A percentile compares a stretch with the other conserved stretches of the same genome.
These are phyloP conservation scores for Auricularia heimuer DNA, from an alignment of 768 basidiomycete genomes.

Conservation along the genomic window DNA sequence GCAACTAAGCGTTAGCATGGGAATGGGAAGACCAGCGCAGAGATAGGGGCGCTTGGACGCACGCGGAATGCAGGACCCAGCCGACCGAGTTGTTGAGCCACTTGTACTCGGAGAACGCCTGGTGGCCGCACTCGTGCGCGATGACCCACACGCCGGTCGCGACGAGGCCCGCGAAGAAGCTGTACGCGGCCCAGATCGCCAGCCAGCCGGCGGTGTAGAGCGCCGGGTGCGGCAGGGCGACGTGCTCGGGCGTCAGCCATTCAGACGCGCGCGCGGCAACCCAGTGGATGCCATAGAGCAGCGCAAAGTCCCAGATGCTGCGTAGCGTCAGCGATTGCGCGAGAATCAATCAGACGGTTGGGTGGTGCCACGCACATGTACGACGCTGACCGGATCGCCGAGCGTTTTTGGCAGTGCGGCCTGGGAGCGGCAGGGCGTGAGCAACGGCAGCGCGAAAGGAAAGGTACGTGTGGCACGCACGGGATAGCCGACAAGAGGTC, in stretches of 20 bases:
- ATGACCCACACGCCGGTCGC: constrained; percentile 91
- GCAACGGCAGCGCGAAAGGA: constrained; percentile 1
- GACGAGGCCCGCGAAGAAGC: constrained; percentile 75
- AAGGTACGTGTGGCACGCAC: constrained; percentile 31
- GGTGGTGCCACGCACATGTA: constrained; percentile 54
- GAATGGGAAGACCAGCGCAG: no score
- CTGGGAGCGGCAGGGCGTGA: constrained; percentile 24
- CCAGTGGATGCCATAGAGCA: constrained; percentile 63
- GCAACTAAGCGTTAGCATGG: constrained; percentile 8
- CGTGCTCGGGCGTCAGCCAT: constrained; percentile 43
- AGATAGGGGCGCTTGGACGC: constrained; percentile 18
- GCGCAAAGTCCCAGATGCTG: constrained; percentile 65
- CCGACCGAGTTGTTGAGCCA: constrained; percentile 85
- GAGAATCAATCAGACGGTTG: constrained; percentile 2
- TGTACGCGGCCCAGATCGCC: constrained; percentile 70
- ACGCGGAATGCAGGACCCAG: constrained; percentile 88
- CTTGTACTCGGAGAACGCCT: constrained; percentile 91
- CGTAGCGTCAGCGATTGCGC: background rate
- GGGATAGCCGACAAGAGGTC: constrained; percentile 79
- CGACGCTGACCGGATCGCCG: constrained; percentile 62
- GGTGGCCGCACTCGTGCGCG: constrained; percentile 93
- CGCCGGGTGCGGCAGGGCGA: constrained; percentile 48
- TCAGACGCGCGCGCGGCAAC: constrained; percentile 53
- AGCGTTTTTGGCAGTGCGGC: constrained; percentile 84
- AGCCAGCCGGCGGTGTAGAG: constrained; percentile 55